Evolutionary conservation across 495 filamentous ascomycete species (phyloP), one percentile per base, ranked within the genome.

Genomic region (Tuber magnatum): DNA sequence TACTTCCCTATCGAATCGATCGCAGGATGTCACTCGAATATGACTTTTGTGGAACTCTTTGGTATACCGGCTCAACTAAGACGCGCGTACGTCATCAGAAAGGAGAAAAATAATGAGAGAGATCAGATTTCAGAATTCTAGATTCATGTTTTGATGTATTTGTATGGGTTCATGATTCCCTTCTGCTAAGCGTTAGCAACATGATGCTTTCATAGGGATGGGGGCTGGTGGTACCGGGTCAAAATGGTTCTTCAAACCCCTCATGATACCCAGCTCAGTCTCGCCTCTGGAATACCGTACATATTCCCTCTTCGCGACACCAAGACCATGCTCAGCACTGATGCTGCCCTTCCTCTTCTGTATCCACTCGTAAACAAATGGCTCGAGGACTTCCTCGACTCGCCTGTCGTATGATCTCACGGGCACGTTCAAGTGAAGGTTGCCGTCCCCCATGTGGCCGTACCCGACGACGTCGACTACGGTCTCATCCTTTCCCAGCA

Each of bases 311-410:
- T 99, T 99, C 56, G 94, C 93, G 78, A 99, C 82, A 10, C 95
- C 95, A 43, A 99, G 85, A 12, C 95, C 95, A 85, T 99, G 95
- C 84, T 99, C 95, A 42, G 95, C 95, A 81, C 93, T 97, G 83
- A 99, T 96, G 84, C 92, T 96, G 75, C 95, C 95, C 73, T 91
- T 91, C 51, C 91, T 87, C 84, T 92, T 88, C 74, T 89, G 86
- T 75, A 99, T 94, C 95, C 95, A 98, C 84, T 98, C 94, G 81
- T 97, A 99, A 42, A 99, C 91, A 85, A 91, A 99, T 5, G 95
- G 95, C 85, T 99, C 95, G 39, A 99, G 88, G 68, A 86, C 88
- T 84, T 94, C 88, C 86, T 99, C 95, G 38, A 98, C 93, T 72
- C 90, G 86, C 85, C 93, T 93, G 84, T 94, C 92, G 83, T 93